These are phyloP conservation scores for Furcasterigmium sp. DNA, from an alignment of 2,329 filamentous ascomycete genomes.

Conservation along the genomic window DNA sequence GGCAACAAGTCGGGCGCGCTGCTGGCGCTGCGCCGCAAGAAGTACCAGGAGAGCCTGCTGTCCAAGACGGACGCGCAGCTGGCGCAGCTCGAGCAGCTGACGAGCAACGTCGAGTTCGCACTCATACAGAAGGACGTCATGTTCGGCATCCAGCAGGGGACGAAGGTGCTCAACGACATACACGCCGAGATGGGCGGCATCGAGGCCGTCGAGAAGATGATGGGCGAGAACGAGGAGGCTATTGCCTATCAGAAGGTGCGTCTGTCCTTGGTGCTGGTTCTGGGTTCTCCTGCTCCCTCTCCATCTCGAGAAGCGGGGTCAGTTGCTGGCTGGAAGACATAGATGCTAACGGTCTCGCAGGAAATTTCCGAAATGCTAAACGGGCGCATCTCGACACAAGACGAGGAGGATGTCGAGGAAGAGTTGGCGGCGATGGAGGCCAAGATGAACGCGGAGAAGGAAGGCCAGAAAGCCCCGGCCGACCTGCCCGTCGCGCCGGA, in stretches of 20 bases:
- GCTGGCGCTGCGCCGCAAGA: slow-evolving; percentile 86
- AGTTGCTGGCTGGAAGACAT: neutral
- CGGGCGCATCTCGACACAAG: slow-evolving; percentile 83
- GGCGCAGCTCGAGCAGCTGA: slow-evolving; percentile 87
- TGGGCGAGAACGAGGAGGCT: slow-evolving; percentile 88
- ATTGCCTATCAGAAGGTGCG: slow-evolving; percentile 82
- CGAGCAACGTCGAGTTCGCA: slow-evolving; percentile 87
- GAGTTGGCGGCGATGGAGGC: slow-evolving; percentile 77
- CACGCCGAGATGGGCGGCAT: slow-evolving; percentile 94
- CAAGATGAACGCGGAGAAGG: slow-evolving; percentile 8
- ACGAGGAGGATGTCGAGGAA: slow-evolving; percentile 97
- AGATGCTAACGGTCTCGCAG: slow-evolving; percentile 37
- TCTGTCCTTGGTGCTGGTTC: slow-evolving; percentile 6
- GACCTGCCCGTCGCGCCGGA: slow-evolving; percentile 21
- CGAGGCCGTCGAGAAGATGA: slow-evolving; percentile 88
- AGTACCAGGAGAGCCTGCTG: slow-evolving; percentile 90
- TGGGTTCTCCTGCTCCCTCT: neutral
- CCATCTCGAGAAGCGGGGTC: neutral
- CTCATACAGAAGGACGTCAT: slow-evolving; percentile 95
- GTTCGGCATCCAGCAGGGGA: slow-evolving; percentile 88
- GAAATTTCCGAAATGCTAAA: slow-evolving; percentile 91
- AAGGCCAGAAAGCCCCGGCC: slow-evolving; percentile 3
- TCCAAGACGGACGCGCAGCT: slow-evolving; percentile 88
- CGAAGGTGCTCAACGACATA: slow-evolving; percentile 82
- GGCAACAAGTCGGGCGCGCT: slow-evolving; percentile 79